A percentile compares a stretch with the other conserved stretches of the same genome.
phyloP scores from a whole-genome alignment of 2,329 filamentous ascomycete species.

The Pochonia chlamydosporia region DNA sequence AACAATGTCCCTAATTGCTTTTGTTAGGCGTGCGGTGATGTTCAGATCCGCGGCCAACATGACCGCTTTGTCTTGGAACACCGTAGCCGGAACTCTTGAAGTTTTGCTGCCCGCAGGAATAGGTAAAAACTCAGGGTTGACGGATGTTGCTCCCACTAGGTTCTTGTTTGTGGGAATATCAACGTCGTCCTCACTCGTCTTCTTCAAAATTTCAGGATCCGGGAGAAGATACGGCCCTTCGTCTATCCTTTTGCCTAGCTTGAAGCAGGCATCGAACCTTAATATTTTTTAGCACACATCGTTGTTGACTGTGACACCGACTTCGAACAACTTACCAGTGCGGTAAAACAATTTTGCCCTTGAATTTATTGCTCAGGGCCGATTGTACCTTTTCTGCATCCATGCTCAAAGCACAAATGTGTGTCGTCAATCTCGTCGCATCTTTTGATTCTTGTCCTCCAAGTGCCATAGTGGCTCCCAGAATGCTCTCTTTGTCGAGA shows the following conservation, averaged over 20 bases:
- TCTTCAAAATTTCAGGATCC: constrained; percentile 73
- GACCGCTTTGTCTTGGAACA: constrained; percentile 73
- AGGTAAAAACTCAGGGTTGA: constrained; percentile 37
- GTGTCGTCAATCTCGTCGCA: constrained; percentile 71
- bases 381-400: constrained; percentile 66
- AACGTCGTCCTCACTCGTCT: constrained; percentile 48
- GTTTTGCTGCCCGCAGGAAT: constrained; percentile 35
- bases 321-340: constrained; percentile 62
- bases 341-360: constrained; percentile 79
- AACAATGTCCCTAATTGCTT: constrained; percentile 67
- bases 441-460: constrained; percentile 74
- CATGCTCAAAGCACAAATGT: constrained; percentile 76
- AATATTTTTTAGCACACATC: background rate
- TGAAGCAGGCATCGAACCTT: constrained; percentile 95
- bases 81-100: constrained; percentile 52
- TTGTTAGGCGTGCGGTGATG: constrained; percentile 59
- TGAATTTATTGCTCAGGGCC: constrained; percentile 58
- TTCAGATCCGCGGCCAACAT: constrained; percentile 71
- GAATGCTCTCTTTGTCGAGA: constrained; percentile 86
- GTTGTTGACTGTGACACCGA: no score
- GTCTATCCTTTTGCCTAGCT: constrained; percentile 83
- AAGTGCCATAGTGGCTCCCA: constrained; percentile 81
- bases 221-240: constrained; percentile 83
- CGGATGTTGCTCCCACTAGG: constrained; percentile 61
- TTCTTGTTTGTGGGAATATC: constrained; percentile 52